Evolutionary conservation across 2,329 filamentous ascomycete species (phyloP).

Genomic region (Cytospora paraplurivora): DNA sequence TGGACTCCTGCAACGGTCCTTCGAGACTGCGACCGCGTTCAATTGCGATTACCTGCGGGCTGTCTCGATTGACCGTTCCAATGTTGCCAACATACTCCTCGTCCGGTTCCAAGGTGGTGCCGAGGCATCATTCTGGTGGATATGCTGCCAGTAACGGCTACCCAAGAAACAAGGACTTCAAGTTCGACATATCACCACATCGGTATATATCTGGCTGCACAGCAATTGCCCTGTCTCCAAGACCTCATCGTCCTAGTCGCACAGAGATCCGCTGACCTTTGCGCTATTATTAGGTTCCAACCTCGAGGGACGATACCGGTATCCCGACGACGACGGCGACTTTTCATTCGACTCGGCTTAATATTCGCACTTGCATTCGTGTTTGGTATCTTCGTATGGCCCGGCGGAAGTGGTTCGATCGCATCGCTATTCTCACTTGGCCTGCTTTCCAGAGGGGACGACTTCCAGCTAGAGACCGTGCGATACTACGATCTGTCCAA

Average conservation of each 20-base stretch:
- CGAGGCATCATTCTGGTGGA: slow-evolving; percentile 74
- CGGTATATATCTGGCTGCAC: slow-evolving; percentile 59
- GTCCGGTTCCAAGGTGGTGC: slow-evolving; percentile 71
- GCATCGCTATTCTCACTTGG: slow-evolving; percentile 69
- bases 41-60: slow-evolving; percentile 5
- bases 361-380: slow-evolving; percentile 61
- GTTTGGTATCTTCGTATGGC: slow-evolving; percentile 75
- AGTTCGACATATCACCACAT: slow-evolving; percentile 87
- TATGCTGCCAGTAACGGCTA: slow-evolving; percentile 75
- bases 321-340: slow-evolving; percentile 70
- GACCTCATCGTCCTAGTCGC: not conserved
- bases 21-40: slow-evolving; percentile 26
- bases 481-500: slow-evolving; percentile 95
- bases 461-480: slow-evolving; percentile 87
- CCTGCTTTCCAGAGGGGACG: slow-evolving; percentile 65
- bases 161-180: slow-evolving; percentile 63
- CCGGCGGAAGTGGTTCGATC: slow-evolving; percentile 54
- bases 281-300: slow-evolving; percentile 67
- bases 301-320: slow-evolving; percentile 74
- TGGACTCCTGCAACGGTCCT: slow-evolving; percentile 24
- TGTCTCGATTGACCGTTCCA: slow-evolving; percentile 29
- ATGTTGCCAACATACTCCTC: slow-evolving; percentile 65
- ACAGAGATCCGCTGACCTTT: slow-evolving; percentile 29
- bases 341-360: slow-evolving; percentile 69
- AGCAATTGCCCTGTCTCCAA: slow-evolving; percentile 11